These are phyloP conservation scores for Metarhizium brunneum DNA, from an alignment of 2,329 filamentous ascomycete genomes.

Conservation along the genomic window DNA sequence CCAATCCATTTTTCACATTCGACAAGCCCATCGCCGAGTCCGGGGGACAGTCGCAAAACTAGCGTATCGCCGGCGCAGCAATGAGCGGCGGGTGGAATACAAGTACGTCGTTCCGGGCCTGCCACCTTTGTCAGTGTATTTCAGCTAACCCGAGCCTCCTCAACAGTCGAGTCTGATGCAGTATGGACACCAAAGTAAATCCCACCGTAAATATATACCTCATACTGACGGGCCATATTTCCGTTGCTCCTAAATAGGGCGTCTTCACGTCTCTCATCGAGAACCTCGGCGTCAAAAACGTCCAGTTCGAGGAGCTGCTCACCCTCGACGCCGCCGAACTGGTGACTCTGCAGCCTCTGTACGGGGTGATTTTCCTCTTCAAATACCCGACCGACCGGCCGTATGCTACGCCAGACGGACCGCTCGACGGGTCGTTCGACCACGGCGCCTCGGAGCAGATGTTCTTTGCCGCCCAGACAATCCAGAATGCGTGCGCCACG, in stretches of 20 bases:
- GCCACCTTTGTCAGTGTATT: neutral
- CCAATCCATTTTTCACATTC: too few relatives aligned
- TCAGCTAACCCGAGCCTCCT: conserved; percentile 3
- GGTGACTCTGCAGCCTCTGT: conserved; percentile 64
- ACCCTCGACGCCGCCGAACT: conserved; percentile 73
- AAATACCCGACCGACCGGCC: conserved; percentile 73
- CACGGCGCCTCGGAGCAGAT: conserved; percentile 62
- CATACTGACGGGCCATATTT: neutral
- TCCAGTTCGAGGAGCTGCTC: conserved; percentile 95
- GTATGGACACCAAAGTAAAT: conserved; percentile 40
- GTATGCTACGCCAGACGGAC: conserved; percentile 50
- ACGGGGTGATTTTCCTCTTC: conserved; percentile 98
- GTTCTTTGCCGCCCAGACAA: conserved; percentile 95
- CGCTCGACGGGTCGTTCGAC: conserved; percentile 77
- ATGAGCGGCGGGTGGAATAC: conserved; percentile 93
- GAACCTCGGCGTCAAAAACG: conserved; percentile 77
- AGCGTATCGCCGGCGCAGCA: neutral
- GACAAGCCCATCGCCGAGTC: too few relatives aligned
- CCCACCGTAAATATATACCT: neutral
- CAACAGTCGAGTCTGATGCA: conserved; percentile 82
- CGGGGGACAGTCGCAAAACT: too few relatives aligned
- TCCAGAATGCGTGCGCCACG: conserved; percentile 96
- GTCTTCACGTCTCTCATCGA: conserved; percentile 97
- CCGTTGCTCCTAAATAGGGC: conserved; percentile 38
- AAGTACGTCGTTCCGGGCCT: conserved; percentile 38